A percentile compares a stretch with the other conserved stretches of the same genome.
Evolutionary conservation across 116 monocot species (phyloP).

Genomic region (Posidonia oceanica): DNA sequence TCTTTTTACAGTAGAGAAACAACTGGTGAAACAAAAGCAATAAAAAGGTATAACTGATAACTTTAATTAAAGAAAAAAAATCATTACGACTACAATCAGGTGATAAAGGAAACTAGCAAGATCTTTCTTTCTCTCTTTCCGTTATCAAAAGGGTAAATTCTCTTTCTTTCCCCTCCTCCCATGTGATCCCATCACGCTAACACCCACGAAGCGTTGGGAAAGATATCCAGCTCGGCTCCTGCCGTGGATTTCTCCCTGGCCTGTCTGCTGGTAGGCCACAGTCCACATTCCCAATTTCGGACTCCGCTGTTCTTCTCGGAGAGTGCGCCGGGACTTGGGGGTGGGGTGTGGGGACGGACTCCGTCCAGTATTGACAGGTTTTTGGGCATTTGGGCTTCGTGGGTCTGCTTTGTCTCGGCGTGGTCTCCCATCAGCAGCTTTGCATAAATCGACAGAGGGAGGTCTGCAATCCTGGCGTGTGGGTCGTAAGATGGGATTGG

Average conservation of each 20-base stretch:
- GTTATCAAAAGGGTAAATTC: not conserved
- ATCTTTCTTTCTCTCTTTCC: too few species aligned
- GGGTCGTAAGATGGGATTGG: not conserved
- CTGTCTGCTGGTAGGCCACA: not conserved
- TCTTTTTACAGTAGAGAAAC: too few species aligned
- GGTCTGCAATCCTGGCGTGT: too few species aligned
- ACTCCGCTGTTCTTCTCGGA: not conserved
- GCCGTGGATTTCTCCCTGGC: not conserved
- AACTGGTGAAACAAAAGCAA: too few species aligned
- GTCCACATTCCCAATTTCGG: slow-evolving; percentile 2
- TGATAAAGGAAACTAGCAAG: too few species aligned
- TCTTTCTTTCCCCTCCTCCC: not conserved
- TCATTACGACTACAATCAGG: too few species aligned
- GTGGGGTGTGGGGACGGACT: too few species aligned
- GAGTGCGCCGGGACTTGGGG: not conserved
- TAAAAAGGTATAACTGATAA: too few species aligned
- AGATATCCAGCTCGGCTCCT: not conserved
- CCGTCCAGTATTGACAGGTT: too few species aligned
- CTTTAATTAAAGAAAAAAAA: too few species aligned
- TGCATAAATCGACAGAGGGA: too few species aligned
- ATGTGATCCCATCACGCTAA: not conserved
- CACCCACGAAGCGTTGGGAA: not conserved
- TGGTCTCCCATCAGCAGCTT: not conserved
- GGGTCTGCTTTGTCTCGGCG: not conserved
- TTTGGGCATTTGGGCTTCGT: too few species aligned